Evolutionary conservation across 305 asterid genomes (phyloP), one percentile per base, ranked within the genome.

Genomic region (Ilex paraguariensis): DNA sequence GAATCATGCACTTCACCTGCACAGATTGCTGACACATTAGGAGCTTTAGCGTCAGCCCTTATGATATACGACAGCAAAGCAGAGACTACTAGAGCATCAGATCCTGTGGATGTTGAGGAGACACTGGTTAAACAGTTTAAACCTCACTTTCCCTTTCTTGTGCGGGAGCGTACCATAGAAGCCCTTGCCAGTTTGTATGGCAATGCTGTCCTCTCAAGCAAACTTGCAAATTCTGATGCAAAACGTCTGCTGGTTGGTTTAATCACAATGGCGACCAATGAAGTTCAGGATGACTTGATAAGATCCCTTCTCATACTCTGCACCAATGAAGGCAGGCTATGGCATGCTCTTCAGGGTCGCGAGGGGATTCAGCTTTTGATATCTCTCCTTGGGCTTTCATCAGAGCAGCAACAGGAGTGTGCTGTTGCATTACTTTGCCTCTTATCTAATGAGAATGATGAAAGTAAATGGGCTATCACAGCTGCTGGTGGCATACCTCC

Each of bases 401-500:
- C 99, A n/a, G 99, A 94, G 85, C 97, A 91, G 84, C 99, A 94
- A 72, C 99, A 94, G 81, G 99, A 94, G 81, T 91, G 97, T 81
- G 96, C 97, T 60, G 98, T 94, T 66, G 95, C 98, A 49, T 75
- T 94, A 69, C 98, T 94, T 66, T 87, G 96, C 75, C 98, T 94
- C 67, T 75, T 94, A 39, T 88, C 97, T 31, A 81, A 82, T 67
- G 99, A 88, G 76, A 91, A 88, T 60, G 98, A 94, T 77, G 99
- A 94, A 67, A 91, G 99, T 77, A 94, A 91, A 81, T 94, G 98
- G 99, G 99, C 99, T 66, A 94, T 94, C 62, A 91, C 99, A 17
- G 99, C 99, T 57, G 99, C 99, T 66, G 99, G 99, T 70, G 99
- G 99, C 62, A 91, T 94, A 57, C 99, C 99, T 16, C 99, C 99